phyloP scores from a whole-genome alignment of 208 protist genomes.

The Blechomonas ayalai region DNA sequence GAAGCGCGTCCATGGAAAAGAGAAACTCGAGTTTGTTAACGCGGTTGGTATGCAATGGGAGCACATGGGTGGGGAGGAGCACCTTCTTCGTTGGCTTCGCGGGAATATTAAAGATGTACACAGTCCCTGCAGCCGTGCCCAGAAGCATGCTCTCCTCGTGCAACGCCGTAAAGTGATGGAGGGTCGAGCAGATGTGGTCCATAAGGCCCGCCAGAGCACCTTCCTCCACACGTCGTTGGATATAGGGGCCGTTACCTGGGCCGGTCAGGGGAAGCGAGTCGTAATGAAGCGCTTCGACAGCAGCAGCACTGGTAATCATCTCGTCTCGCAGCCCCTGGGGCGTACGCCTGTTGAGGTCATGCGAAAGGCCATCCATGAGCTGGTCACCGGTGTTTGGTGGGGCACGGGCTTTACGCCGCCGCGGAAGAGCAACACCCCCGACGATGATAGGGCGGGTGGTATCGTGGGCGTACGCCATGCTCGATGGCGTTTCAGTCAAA shows the following conservation, averaged over 20 bases:
- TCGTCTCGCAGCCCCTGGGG: not conserved
- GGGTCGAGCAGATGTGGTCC: conserved; percentile 45
- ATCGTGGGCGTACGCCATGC: conserved; percentile 56
- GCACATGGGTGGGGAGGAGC: conserved; percentile 23
- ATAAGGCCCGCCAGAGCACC: conserved; percentile 54
- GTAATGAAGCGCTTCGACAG: conserved; percentile 21
- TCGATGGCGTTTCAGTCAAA: conserved; percentile 28
- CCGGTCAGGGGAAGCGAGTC: conserved; percentile 35
- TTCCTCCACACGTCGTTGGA: conserved; percentile 46
- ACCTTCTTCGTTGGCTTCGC: conserved; percentile 16
- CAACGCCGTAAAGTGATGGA: conserved; percentile 38
- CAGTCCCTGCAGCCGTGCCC: conserved; percentile 46
- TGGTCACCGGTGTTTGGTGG: conserved; percentile 6
- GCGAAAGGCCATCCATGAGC: conserved; percentile 7
- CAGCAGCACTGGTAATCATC: conserved; percentile 21
- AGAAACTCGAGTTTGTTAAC: conserved; percentile 73
- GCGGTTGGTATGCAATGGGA: conserved; percentile 20
- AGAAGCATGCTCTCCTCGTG: conserved; percentile 70
- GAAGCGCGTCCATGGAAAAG: conserved; percentile 36
- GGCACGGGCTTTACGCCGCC: not conserved
- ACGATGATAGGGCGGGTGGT: conserved; percentile 45
- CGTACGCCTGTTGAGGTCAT: too few relatives aligned
- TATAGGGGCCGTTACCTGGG: conserved; percentile 37
- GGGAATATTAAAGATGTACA: conserved; percentile 49
- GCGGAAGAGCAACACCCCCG: conserved; percentile 23